Conservation (phyloP, 495 filamentous ascomycete species). For the Diplogelasinospora grovesii region DNA sequence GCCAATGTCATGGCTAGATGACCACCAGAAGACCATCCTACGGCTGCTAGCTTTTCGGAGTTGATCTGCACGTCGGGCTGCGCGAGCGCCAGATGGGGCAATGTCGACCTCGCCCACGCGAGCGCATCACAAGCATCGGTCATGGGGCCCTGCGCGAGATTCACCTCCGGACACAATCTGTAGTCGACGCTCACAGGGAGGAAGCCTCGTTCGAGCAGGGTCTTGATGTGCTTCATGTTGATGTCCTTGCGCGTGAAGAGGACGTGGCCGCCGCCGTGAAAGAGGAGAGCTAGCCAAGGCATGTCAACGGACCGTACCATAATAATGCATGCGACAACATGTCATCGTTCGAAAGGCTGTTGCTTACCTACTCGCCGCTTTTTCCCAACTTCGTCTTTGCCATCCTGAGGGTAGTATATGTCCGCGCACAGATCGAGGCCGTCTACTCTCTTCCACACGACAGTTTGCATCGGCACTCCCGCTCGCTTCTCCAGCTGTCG, state of each 20-base stretch:
- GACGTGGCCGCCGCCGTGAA: conserved; percentile 51
- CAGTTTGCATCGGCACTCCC: conserved; percentile 19
- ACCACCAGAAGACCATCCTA: conserved; percentile 56
- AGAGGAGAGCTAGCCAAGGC: conserved; percentile 49
- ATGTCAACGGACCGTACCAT: no score
- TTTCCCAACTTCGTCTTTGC: no score
- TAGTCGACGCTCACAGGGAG: conserved; percentile 51
- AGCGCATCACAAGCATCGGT: conserved; percentile 42
- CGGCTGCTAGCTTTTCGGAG: conserved; percentile 31
- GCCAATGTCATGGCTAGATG: conserved; percentile 44
- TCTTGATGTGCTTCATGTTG: conserved; percentile 31
- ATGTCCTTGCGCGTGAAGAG: conserved; percentile 42
- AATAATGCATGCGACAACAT: no score
- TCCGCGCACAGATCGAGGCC: conserved; percentile 32
- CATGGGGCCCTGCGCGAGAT: conserved; percentile 45
- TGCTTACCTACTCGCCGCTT: no score
- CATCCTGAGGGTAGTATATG: conserved; percentile 35
- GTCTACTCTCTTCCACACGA: conserved; percentile 23
- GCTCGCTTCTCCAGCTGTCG: background rate
- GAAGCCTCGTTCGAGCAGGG: conserved; percentile 36
- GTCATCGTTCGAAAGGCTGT: no score
- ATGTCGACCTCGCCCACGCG: conserved; percentile 28
- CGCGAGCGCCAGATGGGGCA: background rate
- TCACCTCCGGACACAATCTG: conserved; percentile 49
- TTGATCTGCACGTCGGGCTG: conserved; percentile 31